Conservation (phyloP, 305 asterid species). For the Withania somnifera region DNA sequence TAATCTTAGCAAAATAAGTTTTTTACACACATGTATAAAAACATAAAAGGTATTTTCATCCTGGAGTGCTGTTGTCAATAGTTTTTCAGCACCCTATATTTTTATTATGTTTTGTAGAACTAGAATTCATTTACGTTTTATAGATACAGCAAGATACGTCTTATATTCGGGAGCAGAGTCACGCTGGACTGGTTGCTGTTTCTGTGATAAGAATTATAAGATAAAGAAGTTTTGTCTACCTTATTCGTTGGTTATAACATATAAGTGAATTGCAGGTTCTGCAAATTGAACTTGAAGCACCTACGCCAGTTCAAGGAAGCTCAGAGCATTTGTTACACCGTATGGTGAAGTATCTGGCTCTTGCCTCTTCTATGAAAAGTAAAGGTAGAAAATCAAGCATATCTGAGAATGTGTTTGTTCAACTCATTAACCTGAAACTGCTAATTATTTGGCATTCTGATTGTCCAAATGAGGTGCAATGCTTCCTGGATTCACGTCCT, state of each 20-base stretch:
- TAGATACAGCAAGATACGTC: background rate
- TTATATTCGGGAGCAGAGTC: background rate
- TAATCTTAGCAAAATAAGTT: background rate
- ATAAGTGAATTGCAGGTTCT: conserved; percentile 53
- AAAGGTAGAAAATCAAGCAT: conserved; percentile 54
- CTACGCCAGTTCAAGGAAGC: conserved; percentile 50
- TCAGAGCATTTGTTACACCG: conserved; percentile 87
- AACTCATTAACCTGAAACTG: conserved; percentile 72
- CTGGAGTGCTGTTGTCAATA: background rate
- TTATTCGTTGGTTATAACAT: conserved; percentile 5
- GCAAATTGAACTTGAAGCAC: conserved; percentile 65
- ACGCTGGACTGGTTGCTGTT: background rate
- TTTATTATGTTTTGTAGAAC: background rate
- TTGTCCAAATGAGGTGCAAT: conserved; percentile 76
- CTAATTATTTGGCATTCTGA: conserved; percentile 69
- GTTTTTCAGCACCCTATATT: background rate
- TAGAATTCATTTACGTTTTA: background rate
- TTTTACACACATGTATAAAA: background rate
- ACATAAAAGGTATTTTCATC: background rate
- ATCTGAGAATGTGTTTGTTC: conserved; percentile 35
- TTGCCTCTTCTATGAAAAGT: conserved; percentile 60
- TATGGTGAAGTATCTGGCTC: conserved; percentile 81
- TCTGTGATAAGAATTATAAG: background rate
- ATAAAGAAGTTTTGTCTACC: background rate
- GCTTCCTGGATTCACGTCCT: conserved; percentile 74